A percentile compares a stretch with the other conserved stretches of the same genome.
Conservation (phyloP, 257 asterid species). For the Scutellaria baicalensis region DNA sequence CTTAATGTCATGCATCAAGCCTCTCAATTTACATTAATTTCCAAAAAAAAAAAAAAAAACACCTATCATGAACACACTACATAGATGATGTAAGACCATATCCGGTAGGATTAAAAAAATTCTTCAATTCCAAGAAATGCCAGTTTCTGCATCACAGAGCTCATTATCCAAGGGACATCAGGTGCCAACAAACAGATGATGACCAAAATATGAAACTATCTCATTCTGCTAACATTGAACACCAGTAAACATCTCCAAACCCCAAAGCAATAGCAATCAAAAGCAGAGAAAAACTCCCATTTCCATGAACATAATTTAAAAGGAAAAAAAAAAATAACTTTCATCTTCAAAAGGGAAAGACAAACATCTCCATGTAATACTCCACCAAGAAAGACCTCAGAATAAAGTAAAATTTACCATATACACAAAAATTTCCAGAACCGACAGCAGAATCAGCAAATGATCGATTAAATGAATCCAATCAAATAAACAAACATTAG, state of each 20-base stretch:
- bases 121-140: neutral
- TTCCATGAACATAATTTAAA: neutral
- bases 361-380: neutral
- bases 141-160: neutral
- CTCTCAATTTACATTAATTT: neutral
- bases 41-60: no score
- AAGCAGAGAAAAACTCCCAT: neutral
- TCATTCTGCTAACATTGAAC: neutral
- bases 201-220: neutral
- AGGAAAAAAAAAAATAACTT: neutral
- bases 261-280: neutral
- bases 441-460: constrained; percentile 3
- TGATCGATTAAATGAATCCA: constrained; percentile 2
- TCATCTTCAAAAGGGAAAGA: neutral
- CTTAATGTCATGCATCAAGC: neutral
- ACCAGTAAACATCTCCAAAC: neutral
- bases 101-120: neutral
- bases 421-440: neutral
- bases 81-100: neutral
- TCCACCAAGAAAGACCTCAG: neutral
- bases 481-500: no score
- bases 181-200: neutral
- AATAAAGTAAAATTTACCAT: neutral
- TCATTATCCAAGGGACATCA: neutral
- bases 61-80: neutral